Evolutionary conservation across 2,329 filamentous ascomycete species (phyloP), one percentile per base, ranked within the genome.

Genomic region (Exophiala mesophila): DNA sequence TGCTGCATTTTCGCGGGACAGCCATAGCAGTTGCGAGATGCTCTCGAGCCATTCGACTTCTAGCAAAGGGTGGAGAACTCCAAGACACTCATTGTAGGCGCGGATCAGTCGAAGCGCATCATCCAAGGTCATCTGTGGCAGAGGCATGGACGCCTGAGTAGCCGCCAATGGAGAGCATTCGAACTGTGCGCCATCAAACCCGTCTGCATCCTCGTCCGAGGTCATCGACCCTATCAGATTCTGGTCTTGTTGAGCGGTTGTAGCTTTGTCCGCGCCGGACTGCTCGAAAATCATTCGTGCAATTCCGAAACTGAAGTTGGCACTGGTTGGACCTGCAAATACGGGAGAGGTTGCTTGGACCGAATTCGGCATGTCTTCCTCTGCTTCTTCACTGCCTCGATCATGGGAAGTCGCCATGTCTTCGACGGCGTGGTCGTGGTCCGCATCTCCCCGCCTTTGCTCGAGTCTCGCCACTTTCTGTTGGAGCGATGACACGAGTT

Each of bases 291-390:
- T 41, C 10, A 41, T 37, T 10, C 24, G 20, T 31, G 43, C 43
- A 17, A 46, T 18, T 16, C 43, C 24, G 9, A 46, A 38, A 34
- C 43, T 46, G 43, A 41, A 46, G 21, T 46, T 26, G 15, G 43
- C 21, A 29, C 43, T 46, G 5, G 43, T 46, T 5, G 43, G 43
- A 24, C 43, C 43, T 10, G 43, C 43, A 33, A 41, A 46, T 18
- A 33, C 33, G 8, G 43, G 38, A 10, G 38, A 41, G 19, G 19
- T 10, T 21, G 12, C 26, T 33, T 30, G 34, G 26, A 23, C 13
- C 10, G 9, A n/a, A n/a, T n/a, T n/a, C n/a, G n/a, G 31, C n/a
- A 23, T 29, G 21, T 31, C 16, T 15, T 41, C 13, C 8, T 40
- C 21, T 5, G 9, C 6, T 12, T 18, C 42, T 4, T 28, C 38